Conservation (phyloP, 805 yeast genomes). For the Cyberlindnera japonica region DNA sequence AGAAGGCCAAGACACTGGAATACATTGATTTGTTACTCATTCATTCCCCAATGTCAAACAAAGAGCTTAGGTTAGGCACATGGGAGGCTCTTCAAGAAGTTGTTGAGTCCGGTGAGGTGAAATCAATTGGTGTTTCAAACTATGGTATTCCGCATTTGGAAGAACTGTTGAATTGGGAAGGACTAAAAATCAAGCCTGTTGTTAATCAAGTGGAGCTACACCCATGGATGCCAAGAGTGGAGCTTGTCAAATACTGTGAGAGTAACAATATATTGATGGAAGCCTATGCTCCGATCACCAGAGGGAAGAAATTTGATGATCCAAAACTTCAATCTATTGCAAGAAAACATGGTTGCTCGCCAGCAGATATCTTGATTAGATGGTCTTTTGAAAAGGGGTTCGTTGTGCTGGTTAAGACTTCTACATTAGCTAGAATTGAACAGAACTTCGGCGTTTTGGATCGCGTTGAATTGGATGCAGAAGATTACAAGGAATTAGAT, state of each 20-base stretch:
- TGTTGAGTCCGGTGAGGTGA: constrained; percentile 56
- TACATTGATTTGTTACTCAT: constrained; percentile 70
- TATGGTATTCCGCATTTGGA: constrained; percentile 56
- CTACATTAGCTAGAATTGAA: constrained; percentile 15
- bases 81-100: constrained; percentile 45
- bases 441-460: constrained; percentile 20
- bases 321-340: constrained; percentile 19
- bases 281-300: constrained; percentile 25
- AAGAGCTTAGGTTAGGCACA: constrained; percentile 39
- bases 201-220: constrained; percentile 79
- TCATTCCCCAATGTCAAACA: constrained; percentile 57
- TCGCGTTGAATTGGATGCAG: constrained; percentile 21
- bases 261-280: constrained; percentile 19
- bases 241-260: constrained; percentile 42
- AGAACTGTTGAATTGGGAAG: constrained; percentile 54
- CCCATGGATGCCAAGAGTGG: constrained; percentile 29
- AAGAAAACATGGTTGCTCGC: constrained; percentile 19
- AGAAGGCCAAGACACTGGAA: constrained; percentile 45
- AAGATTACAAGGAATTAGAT: constrained; percentile 18
- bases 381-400: constrained; percentile 27
- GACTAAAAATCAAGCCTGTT: constrained; percentile 51
- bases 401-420: constrained; percentile 23
- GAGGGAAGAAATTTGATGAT: constrained; percentile 20
- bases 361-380: constrained; percentile 20
- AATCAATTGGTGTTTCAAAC: constrained; percentile 54